Evolutionary conservation across 345 rosid genomes (phyloP).

Genomic region (Murraya paniculata): DNA sequence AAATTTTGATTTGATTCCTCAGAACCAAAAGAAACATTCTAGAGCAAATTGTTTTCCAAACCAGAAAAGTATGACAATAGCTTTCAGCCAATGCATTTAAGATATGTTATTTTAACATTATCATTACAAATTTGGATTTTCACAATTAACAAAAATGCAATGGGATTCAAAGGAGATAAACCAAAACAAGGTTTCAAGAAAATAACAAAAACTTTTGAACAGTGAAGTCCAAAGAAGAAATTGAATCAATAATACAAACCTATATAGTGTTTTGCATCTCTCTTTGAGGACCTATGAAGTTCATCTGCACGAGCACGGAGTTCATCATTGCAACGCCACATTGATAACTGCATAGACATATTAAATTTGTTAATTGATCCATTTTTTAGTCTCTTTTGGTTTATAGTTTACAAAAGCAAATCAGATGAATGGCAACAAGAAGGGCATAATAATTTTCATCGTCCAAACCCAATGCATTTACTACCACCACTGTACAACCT

Average conservation of each 20-base stretch:
- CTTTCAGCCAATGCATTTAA: neutral
- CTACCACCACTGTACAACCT: neutral
- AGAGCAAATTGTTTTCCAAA: neutral
- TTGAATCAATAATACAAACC: slow-evolving; percentile 38
- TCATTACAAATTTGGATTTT: neutral
- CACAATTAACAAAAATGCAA: neutral
- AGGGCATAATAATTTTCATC: neutral
- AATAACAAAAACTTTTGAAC: neutral
- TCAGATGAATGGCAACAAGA: slow-evolving; percentile 7
- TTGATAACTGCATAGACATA: slow-evolving; percentile 60
- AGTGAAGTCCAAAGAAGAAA: neutral
- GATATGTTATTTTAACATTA: neutral
- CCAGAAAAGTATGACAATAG: neutral
- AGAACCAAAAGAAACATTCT: neutral
- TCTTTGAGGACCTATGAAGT: slow-evolving; percentile 66
- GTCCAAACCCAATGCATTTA: neutral
- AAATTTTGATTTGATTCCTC: neutral
- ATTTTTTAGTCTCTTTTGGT: too few species aligned
- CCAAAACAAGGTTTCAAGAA: neutral
- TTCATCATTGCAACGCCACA: slow-evolving; percentile 98
- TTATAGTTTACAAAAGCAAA: slow-evolving; percentile 12
- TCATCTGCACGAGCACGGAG: slow-evolving; percentile 79
- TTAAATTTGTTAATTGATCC: too few species aligned
- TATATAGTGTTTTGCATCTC: slow-evolving; percentile 93
- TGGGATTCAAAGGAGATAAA: too few species aligned